Conservation (phyloP, 1,139 yeast genomes). For the Lodderomyces orthopsilosis region DNA sequence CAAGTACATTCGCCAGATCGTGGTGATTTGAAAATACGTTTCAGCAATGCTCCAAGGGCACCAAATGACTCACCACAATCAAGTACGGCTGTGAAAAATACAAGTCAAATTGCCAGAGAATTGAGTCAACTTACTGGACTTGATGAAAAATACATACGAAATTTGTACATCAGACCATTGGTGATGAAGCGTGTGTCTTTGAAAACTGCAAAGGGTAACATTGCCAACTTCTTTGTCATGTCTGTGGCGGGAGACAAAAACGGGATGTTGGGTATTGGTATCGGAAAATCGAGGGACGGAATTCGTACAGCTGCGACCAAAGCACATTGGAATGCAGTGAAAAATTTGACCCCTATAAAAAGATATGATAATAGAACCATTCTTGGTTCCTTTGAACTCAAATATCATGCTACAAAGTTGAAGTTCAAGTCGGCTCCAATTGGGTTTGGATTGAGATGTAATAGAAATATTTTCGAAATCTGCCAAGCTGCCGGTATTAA, state of each 20-base stretch:
- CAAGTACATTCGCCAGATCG: slow-evolving; percentile 41
- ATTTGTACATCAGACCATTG: slow-evolving; percentile 64
- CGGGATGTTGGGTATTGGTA: slow-evolving; percentile 95
- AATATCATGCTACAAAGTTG: slow-evolving; percentile 83
- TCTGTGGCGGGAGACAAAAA: slow-evolving; percentile 91
- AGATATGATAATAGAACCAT: slow-evolving; percentile 91
- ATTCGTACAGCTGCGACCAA: slow-evolving; percentile 74
- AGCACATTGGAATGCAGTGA: slow-evolving; percentile 94
- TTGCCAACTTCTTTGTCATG: slow-evolving; percentile 76
- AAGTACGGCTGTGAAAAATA: slow-evolving; percentile 17
- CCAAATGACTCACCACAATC: slow-evolving; percentile 12
- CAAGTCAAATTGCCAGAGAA: slow-evolving; percentile 47
- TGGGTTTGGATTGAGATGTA: slow-evolving; percentile 92
- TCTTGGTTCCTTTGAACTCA: slow-evolving; percentile 77
- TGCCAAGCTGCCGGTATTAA: slow-evolving; percentile 95
- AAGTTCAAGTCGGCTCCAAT: slow-evolving; percentile 85
- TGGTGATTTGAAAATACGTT: slow-evolving; percentile 38
- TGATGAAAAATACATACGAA: slow-evolving; percentile 60
- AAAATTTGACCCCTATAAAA: slow-evolving; percentile 77
- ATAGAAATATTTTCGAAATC: slow-evolving; percentile 85
- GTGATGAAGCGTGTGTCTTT: slow-evolving; percentile 81
- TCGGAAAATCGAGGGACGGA: slow-evolving; percentile 85
- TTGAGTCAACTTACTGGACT: slow-evolving; percentile 74
- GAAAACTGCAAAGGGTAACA: slow-evolving; percentile 93
- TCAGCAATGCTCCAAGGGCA: slow-evolving; percentile 20